Percentiles rank a stretch among this genome's conserved stretches.
These are phyloP conservation scores for Cucurbita ficifolia DNA, from an alignment of 306 rosid genomes.

Conservation along the genomic window DNA sequence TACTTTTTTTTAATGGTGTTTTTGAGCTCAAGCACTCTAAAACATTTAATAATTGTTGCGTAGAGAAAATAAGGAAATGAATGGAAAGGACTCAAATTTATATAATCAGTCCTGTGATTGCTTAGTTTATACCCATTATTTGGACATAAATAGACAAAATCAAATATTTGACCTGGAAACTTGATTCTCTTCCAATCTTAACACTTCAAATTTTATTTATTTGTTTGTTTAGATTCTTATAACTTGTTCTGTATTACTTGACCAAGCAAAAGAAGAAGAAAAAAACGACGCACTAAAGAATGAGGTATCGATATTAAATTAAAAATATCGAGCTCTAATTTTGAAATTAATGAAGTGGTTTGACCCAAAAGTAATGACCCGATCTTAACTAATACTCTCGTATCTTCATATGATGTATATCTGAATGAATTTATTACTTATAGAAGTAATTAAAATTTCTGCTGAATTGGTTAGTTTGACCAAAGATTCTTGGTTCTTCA, in stretches of 20 bases:
- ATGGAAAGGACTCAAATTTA: neutral
- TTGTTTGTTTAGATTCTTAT: too few species aligned
- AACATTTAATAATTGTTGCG: neutral
- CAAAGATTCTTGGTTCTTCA: too few species aligned
- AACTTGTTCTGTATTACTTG: too few species aligned
- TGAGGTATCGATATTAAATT: too few species aligned
- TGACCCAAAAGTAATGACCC: neutral
- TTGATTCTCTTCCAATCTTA: neutral
- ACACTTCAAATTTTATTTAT: neutral
- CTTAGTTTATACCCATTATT: neutral
- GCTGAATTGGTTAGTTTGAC: too few species aligned
- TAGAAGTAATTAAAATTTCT: too few species aligned
- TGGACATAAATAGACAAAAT: neutral
- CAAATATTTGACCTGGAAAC: neutral
- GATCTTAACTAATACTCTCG: neutral
- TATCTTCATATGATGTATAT: neutral
- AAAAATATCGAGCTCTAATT: neutral
- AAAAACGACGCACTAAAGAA: neutral
- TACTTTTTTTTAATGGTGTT: neutral
- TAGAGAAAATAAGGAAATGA: neutral
- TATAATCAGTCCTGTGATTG: neutral
- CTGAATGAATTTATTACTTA: too few species aligned
- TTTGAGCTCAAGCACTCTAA: neutral
- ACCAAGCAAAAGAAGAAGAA: too few species aligned
- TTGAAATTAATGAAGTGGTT: neutral